Evolutionary conservation across 164 flowering plant genomes (phyloP).

Genomic region (Dillenia turbinata): DNA sequence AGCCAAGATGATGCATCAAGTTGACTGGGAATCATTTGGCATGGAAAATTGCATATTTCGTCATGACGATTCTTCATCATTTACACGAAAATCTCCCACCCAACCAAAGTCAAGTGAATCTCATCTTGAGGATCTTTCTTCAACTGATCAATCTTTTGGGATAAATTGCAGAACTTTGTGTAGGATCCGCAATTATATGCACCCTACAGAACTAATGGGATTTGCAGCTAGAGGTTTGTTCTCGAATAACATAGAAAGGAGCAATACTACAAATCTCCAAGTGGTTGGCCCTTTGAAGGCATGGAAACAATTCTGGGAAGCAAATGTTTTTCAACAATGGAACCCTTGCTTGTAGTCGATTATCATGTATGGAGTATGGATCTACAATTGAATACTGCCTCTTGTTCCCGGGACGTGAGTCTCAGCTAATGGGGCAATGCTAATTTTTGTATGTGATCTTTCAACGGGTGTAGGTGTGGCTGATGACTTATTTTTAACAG

Average conservation of each 20-base stretch:
- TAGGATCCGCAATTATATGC: constrained; percentile 54
- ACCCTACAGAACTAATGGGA: constrained; percentile 59
- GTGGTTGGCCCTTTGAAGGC: constrained; percentile 49
- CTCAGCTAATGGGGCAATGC: too few species aligned
- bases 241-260: constrained; percentile 22
- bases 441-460: too few species aligned
- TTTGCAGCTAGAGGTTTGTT: constrained; percentile 83
- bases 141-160: constrained; percentile 22
- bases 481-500: too few species aligned
- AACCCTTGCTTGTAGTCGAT: constrained; percentile 9
- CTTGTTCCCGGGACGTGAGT: too few species aligned
- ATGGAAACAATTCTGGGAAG: constrained; percentile 73
- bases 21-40: constrained; percentile 91
- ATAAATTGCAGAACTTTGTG: constrained; percentile 47
- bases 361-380: too few species aligned
- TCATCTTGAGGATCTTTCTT: constrained; percentile 10
- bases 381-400: too few species aligned
- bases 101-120: constrained; percentile 10
- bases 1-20: constrained; percentile 51
- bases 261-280: neutral
- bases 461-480: too few species aligned
- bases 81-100: constrained; percentile 6
- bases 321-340: constrained; percentile 33
- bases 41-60: constrained; percentile 27
- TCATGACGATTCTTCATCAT: constrained; percentile 17